These are phyloP conservation scores for Sporothrix inflata DNA, from an alignment of 2,329 filamentous ascomycete species.

Conservation along the genomic window DNA sequence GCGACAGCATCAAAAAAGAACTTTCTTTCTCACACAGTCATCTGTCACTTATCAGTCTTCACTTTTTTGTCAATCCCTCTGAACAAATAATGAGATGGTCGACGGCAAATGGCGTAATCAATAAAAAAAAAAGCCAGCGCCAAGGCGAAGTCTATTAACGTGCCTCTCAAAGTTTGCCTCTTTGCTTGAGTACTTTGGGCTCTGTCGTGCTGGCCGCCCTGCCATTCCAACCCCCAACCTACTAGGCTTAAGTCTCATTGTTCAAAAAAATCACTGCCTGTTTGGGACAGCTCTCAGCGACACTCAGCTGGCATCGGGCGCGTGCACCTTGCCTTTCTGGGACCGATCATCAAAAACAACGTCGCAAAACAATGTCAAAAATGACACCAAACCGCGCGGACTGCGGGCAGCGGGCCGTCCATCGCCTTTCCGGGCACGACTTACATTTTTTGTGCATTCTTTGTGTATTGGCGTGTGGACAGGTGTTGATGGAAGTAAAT, in stretches of 20 bases:
- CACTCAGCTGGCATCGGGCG: neutral
- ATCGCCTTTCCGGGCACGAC: neutral
- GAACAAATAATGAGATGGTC: neutral
- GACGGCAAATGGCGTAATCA: conserved; percentile 9
- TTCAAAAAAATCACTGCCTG: conserved; percentile 3
- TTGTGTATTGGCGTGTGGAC: neutral
- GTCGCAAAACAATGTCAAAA: neutral
- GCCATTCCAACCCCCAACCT: neutral
- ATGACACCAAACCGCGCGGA: neutral
- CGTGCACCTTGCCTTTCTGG: neutral
- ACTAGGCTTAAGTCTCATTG: too few relatives aligned
- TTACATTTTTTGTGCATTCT: conserved; percentile 1
- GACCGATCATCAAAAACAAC: conserved; percentile 8
- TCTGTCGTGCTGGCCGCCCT: neutral
- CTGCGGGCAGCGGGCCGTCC: neutral
- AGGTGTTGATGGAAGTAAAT: too few relatives aligned
- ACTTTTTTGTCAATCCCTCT: neutral
- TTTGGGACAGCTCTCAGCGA: neutral
- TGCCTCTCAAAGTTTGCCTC: too few relatives aligned
- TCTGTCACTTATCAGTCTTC: conserved; percentile 3
- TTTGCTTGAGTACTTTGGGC: too few relatives aligned
- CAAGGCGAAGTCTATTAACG: neutral
- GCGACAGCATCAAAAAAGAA: neutral
- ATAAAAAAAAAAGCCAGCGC: neutral
- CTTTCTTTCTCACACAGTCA: neutral